Evolutionary conservation across 2,329 filamentous ascomycete genomes (phyloP).

Genomic region (Tolypocladium album): DNA sequence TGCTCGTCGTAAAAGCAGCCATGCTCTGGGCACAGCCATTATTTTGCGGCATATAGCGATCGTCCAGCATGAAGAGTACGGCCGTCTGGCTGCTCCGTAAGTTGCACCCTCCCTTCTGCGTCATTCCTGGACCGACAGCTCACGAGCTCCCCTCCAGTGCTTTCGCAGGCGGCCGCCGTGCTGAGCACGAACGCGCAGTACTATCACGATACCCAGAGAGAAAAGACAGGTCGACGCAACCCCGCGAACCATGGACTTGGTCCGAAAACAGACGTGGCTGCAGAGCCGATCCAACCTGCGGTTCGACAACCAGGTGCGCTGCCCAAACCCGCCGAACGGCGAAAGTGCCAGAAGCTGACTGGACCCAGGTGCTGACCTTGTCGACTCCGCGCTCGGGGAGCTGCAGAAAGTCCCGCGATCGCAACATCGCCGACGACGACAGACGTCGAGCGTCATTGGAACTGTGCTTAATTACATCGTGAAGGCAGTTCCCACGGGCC

Average conservation of each 20-base stretch:
- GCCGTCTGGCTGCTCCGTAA: constrained; percentile 32
- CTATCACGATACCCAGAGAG: constrained; percentile 19
- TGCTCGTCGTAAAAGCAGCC: constrained; percentile 7
- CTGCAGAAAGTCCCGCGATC: constrained; percentile 38
- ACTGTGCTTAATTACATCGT: constrained; percentile 31
- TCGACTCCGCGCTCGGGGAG: constrained; percentile 39
- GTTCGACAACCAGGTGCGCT: constrained; percentile 27
- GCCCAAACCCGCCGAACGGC: background rate
- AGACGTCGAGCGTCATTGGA: constrained; percentile 31
- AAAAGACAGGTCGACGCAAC: constrained; percentile 15
- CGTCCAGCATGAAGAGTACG: constrained; percentile 29
- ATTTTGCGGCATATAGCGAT: constrained; percentile 19
- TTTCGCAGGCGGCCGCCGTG: constrained; percentile 31
- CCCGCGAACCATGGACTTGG: constrained; percentile 20
- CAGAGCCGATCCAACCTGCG: constrained; percentile 14
- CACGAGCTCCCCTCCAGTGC: constrained; percentile 21
- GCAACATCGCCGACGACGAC: constrained; percentile 30
- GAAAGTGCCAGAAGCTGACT: background rate
- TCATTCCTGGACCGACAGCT: constrained; percentile 8
- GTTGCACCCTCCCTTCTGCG: constrained; percentile 9
- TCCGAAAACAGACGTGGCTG: constrained; percentile 17
- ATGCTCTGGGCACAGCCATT: constrained; percentile 15
- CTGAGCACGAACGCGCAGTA: constrained; percentile 27
- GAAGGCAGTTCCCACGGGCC: constrained; percentile 38
- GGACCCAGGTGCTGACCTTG: constrained; percentile 37